phyloP scores from a whole-genome alignment of 208 protist genomes.

The Zelonia costaricensis region DNA sequence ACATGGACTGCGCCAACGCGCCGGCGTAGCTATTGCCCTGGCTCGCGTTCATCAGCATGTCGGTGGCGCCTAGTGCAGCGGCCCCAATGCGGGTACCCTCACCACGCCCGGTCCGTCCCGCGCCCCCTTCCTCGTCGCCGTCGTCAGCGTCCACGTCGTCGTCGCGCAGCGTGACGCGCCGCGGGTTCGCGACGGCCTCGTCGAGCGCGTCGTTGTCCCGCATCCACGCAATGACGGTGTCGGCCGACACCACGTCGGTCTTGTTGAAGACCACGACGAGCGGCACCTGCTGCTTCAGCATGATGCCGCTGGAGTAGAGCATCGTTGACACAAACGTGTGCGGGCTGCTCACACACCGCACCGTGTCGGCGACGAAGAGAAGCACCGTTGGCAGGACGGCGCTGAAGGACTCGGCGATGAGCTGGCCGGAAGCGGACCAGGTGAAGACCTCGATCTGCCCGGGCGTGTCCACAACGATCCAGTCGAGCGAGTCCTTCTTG shows the following conservation, averaged over 20 bases:
- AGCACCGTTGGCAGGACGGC: constrained; percentile 95
- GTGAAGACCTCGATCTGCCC: constrained; percentile 99
- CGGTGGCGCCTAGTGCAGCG: constrained; percentile 12
- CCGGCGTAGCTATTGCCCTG: constrained; percentile 78
- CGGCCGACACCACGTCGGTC: constrained; percentile 90
- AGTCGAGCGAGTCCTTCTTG: constrained; percentile 79
- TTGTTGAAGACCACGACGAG: constrained; percentile 99
- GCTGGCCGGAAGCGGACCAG: constrained; percentile 97
- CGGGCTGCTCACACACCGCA: constrained; percentile 87
- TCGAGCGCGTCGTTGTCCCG: constrained; percentile 90
- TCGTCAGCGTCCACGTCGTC: constrained; percentile 9
- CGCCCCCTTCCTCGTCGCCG: background rate
- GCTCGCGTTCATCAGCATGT: constrained; percentile 3
- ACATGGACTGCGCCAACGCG: constrained; percentile 93
- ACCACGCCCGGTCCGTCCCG: constrained; percentile 3
- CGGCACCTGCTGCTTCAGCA: constrained; percentile 98
- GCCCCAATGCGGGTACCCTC: constrained; percentile 17
- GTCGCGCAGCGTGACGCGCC: background rate
- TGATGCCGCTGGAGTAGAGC: constrained; percentile 98
- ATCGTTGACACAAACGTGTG: constrained; percentile 99
- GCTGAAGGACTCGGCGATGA: constrained; percentile 97
- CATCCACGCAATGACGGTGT: constrained; percentile 95
- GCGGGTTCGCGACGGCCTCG: constrained; percentile 61
- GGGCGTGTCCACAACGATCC: constrained; percentile 98
- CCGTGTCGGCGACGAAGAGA: constrained; percentile 98